phyloP scores from a whole-genome alignment of 202 grass and related monocot species.

The Miscanthus sacchariflorus region DNA sequence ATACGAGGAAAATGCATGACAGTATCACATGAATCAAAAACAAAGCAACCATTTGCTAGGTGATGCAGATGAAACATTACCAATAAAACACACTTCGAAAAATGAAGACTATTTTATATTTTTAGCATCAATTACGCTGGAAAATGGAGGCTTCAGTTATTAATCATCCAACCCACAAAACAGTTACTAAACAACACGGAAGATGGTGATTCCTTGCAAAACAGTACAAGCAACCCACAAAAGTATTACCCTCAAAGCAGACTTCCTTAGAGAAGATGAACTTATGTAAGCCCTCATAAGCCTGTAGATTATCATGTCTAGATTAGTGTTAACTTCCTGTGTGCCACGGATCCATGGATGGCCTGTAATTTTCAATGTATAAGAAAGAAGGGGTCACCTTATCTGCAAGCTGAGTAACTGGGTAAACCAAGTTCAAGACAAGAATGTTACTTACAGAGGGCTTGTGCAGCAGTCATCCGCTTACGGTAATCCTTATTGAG shows the following conservation, averaged over 20 bases:
- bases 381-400: slow-evolving; percentile 25
- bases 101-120: slow-evolving; percentile 21
- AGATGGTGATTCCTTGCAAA: slow-evolving; percentile 6
- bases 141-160: slow-evolving; percentile 17
- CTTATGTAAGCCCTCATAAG: slow-evolving; percentile 88
- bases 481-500: slow-evolving; percentile 98
- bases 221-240: slow-evolving; percentile 21
- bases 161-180: background rate
- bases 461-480: slow-evolving; percentile 93
- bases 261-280: slow-evolving; percentile 88
- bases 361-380: slow-evolving; percentile 58
- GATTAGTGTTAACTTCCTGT: slow-evolving; percentile 77
- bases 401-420: slow-evolving; percentile 7
- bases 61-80: slow-evolving; percentile 21
- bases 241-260: slow-evolving; percentile 81
- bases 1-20: slow-evolving; percentile 25
- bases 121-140: background rate
- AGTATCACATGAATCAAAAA: slow-evolving; percentile 9
- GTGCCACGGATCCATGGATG: slow-evolving; percentile 80
- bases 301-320: slow-evolving; percentile 92
- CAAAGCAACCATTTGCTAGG: background rate
- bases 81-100: slow-evolving; percentile 10
- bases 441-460: slow-evolving; percentile 70
- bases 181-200: background rate
- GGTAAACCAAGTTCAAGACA: slow-evolving; percentile 20